A percentile compares a stretch with the other conserved stretches of the same genome.
Evolutionary conservation across 2,329 filamentous ascomycete genomes (phyloP).

Genomic region (Berkeleyomyces basicola): DNA sequence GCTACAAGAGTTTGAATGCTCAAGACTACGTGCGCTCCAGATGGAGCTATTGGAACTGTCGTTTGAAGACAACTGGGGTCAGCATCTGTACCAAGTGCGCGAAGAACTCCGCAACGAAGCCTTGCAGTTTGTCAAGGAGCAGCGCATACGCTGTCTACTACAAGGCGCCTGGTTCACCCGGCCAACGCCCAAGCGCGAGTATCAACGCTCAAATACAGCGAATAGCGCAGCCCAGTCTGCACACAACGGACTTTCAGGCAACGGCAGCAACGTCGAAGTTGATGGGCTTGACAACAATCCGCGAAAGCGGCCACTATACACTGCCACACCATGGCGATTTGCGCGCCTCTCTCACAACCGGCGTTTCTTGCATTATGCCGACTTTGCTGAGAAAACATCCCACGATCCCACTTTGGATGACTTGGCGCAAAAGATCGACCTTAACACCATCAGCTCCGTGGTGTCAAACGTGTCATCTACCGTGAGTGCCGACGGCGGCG

Average conservation of each 20-base stretch:
- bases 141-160: conserved; percentile 77
- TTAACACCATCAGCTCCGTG: conserved; percentile 77
- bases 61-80: conserved; percentile 89
- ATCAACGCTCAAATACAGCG: conserved; percentile 28
- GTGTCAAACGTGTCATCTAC: conserved; percentile 76
- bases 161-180: conserved; percentile 75
- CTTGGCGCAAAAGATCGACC: conserved; percentile 68
- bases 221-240: conserved; percentile 17
- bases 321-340: conserved; percentile 56
- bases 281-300: conserved; percentile 10
- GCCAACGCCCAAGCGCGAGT: conserved; percentile 26
- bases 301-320: conserved; percentile 25
- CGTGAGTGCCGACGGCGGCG: conserved; percentile 31
- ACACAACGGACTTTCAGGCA: conserved; percentile 9
- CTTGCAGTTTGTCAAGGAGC: conserved; percentile 91
- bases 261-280: conserved; percentile 2
- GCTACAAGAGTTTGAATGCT: conserved; percentile 65
- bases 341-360: conserved; percentile 82
- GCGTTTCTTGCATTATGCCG: conserved; percentile 74
- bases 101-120: conserved; percentile 85
- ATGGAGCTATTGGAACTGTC: conserved; percentile 84
- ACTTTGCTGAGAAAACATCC: conserved; percentile 52
- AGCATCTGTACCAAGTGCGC: conserved; percentile 75
- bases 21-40: conserved; percentile 64
- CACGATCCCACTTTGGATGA: conserved; percentile 55